Base-by-base conservation (phyloP, 176 grass and related monocot genomes). In the Guadua angustifolia region DNA sequence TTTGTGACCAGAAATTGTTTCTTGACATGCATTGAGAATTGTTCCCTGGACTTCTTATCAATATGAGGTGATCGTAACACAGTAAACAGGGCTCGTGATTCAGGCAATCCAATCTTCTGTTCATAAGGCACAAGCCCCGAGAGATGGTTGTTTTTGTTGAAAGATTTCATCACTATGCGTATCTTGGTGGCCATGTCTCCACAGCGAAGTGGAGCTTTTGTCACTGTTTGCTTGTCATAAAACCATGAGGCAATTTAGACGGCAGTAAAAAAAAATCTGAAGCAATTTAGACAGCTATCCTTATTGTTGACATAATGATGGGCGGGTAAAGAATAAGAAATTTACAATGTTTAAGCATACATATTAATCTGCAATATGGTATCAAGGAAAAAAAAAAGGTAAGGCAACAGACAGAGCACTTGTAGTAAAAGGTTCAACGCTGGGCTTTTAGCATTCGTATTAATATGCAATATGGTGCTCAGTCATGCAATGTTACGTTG, bases 21-120 rank as follows among this genome's bases (percentile, higher is more conserved):
- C 82, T 92, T 90, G 40, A 88, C 29, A 22, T 78, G 85, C 82
- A 75, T 90, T 6, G 85, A 85, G 24, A 93, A 93, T 53, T 90
- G 88, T 53, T 93, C 85, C 63, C 91, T 79, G 46, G 88, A 93
- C 75, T 93, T 90, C 85, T 93, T 93, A 44, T 93, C 91, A 58
- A 93, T 93, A 75, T 93, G 91, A 68, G 91, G 85, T 66, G 91
- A 93, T 9, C 91, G 81, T 55, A 93, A 44, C 59, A 93, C 88
- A 0, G 91, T 90, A 45, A 64, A 88, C 21, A 93, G 71, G 21
- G 75, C 29, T 57, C 82, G 82, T 1, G 91, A 88, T 66, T 90
- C 78, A 9, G 88, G 91, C 52, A 93, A 78, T 45, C 79, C 83
- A 9, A 90, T 19, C 82, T 78, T 87, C 73, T 79, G 75, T 24